Evolutionary conservation across 441 rosid species (phyloP).

Genomic region (Mallotus repandus): DNA sequence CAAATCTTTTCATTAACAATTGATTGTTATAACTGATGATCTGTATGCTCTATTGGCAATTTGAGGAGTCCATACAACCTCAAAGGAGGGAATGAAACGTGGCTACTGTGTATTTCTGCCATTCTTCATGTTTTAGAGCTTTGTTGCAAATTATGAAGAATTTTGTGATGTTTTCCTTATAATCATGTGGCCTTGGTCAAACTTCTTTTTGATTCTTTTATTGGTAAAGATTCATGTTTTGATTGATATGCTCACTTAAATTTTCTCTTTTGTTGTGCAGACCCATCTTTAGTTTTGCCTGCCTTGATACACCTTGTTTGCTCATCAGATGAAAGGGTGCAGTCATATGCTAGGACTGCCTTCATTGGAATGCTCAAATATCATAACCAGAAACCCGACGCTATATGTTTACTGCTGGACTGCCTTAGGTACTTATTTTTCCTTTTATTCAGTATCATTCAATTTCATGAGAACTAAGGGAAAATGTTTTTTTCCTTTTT

Average conservation of each 20-base stretch:
- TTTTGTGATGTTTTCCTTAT: not conserved
- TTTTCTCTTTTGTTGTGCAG: slow-evolving; percentile 43
- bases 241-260: slow-evolving; percentile 17
- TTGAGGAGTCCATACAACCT: no score
- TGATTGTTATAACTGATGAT: no score
- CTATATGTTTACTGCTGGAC: slow-evolving; percentile 69
- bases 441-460: not conserved
- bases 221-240: slow-evolving; percentile 10
- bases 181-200: not conserved
- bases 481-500: not conserved
- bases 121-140: not conserved
- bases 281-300: slow-evolving; percentile 67
- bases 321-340: slow-evolving; percentile 49
- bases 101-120: no score
- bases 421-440: slow-evolving; percentile 64
- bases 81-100: no score
- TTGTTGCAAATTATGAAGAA: slow-evolving; percentile 3
- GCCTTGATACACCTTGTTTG: slow-evolving; percentile 51
- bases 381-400: slow-evolving; percentile 61
- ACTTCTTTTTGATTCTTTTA: slow-evolving; percentile 14
- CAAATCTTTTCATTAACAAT: no score
- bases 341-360: slow-evolving; percentile 49
- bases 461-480: not conserved
- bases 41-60: no score
- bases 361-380: slow-evolving; percentile 60